A percentile compares a stretch with the other conserved stretches of the same genome.
These are phyloP conservation scores for Cercospora nicotianae DNA, from an alignment of 2,329 filamentous ascomycete genomes.

Conservation along the genomic window DNA sequence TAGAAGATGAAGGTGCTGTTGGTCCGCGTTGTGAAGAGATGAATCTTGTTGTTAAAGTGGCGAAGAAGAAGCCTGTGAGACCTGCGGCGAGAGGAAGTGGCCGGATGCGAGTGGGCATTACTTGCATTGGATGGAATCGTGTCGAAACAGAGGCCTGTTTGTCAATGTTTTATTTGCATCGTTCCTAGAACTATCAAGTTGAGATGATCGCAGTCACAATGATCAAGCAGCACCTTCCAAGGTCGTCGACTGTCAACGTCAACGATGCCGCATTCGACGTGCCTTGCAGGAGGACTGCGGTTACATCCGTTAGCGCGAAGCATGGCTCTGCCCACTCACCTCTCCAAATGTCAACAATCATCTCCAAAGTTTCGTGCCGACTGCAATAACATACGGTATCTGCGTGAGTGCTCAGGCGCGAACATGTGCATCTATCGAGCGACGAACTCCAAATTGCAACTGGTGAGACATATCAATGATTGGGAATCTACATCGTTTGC, in stretches of 20 bases:
- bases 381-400: no score
- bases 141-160: background rate
- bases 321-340: no score
- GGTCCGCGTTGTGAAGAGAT: background rate
- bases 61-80: constrained; percentile 22
- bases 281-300: background rate
- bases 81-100: constrained; percentile 20
- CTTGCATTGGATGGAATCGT: constrained; percentile 5
- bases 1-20: background rate
- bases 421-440: no score
- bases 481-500: no score
- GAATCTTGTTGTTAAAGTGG: constrained; percentile 5
- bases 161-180: background rate
- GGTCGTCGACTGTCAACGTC: background rate
- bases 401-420: no score
- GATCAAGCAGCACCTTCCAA: background rate
- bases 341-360: no score
- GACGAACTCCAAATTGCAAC: no score
- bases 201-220: background rate
- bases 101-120: constrained; percentile 18
- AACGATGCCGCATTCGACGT: background rate
- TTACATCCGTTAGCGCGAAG: background rate
- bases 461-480: no score
- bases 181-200: background rate
- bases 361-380: no score